Evolutionary conservation across 768 basidiomycete genomes (phyloP).

Genomic region (Boletus bicolor): DNA sequence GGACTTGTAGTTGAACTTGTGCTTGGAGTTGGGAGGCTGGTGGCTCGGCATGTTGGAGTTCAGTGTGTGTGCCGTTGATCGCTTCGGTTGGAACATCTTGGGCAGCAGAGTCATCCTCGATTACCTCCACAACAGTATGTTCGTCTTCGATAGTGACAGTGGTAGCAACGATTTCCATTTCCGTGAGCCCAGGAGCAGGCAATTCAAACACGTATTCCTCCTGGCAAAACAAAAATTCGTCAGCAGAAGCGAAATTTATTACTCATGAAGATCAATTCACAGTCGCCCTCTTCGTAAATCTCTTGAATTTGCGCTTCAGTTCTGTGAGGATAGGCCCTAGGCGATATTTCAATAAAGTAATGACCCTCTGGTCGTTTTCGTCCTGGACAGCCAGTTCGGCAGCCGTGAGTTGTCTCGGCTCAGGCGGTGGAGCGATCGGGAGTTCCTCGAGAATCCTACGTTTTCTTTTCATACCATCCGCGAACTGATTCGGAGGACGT

Average conservation of each 20-base stretch:
- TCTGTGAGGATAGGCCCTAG: slow-evolving; percentile 87
- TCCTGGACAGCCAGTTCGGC: slow-evolving; percentile 81
- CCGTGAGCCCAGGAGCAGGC: slow-evolving; percentile 22
- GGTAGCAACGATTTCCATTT: slow-evolving; percentile 37
- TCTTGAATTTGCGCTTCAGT: slow-evolving; percentile 88
- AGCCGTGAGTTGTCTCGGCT: slow-evolving; percentile 76
- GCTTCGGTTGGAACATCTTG: slow-evolving; percentile 34
- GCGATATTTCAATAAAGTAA: slow-evolving; percentile 84
- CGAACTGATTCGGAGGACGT: slow-evolving; percentile 81
- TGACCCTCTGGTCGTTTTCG: slow-evolving; percentile 73
- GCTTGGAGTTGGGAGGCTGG: slow-evolving; percentile 35
- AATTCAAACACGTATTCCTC: slow-evolving; percentile 69
- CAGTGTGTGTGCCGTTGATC: slow-evolving; percentile 36
- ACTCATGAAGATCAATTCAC: slow-evolving; percentile 42
- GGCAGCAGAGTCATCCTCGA: slow-evolving; percentile 28
- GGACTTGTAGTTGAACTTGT: slow-evolving; percentile 34
- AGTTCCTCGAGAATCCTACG: slow-evolving; percentile 83
- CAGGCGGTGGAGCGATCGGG: slow-evolving; percentile 84
- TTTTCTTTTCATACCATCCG: slow-evolving; percentile 81
- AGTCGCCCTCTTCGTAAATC: slow-evolving; percentile 76
- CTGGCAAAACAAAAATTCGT: slow-evolving; percentile 36
- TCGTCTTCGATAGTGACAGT: slow-evolving; percentile 36
- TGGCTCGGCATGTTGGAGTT: slow-evolving; percentile 18
- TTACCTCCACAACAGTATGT: slow-evolving; percentile 45
- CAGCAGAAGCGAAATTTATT: background rate